Base-by-base conservation (phyloP, 805 yeast species). In the Hanseniaspora mollemarum region DNA sequence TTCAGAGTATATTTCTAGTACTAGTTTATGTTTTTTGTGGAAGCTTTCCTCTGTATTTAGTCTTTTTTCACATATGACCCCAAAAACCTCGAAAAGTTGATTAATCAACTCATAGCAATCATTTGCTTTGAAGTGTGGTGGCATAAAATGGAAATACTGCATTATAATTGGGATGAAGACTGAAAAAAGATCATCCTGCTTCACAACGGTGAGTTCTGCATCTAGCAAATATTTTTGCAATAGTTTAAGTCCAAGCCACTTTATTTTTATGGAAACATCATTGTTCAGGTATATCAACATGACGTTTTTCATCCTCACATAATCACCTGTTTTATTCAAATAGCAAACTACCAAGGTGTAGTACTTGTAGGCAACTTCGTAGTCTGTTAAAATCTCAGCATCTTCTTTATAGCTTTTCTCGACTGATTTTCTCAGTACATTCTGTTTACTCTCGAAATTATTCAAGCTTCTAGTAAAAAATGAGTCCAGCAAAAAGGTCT, bases 101-200 rank as follows among this genome's bases (percentile, higher is more conserved):
- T 31, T 39, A 2, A 46, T 16, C 19, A 46, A 16, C 4, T 33
- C 24, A 10, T 24, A 15, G 13, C 44, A 46, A 6, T 15, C 29
- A 18, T 31, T 15, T 9, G 24, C 2, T 9, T 39, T 22, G 19
- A 46, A 46, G 15, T 46, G 51, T 9, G 51, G 51, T 1, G 51
- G 51, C 1, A 46, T 36, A 28, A 24, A 46, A 15, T 31, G 42
- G 35, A 46, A 46, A 19, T 16, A 46, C 12, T 46, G 32, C n/a
- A 38, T 42, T 4, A 46, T 39, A 4, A 46, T 46, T n/a, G 51
- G 51, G 4, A 46, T 28, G 18, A 46, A 26, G 16, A 29, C 19
- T n/a, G 22, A 8, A 16, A 39, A 39, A 8, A 38, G 39, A 1
- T 21, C 24, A 25, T 46, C 51, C n/a, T 18, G 6, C 15, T 37